Conservation (phyloP, 192 early-diverging fungal species). For the Backusella luteola region DNA sequence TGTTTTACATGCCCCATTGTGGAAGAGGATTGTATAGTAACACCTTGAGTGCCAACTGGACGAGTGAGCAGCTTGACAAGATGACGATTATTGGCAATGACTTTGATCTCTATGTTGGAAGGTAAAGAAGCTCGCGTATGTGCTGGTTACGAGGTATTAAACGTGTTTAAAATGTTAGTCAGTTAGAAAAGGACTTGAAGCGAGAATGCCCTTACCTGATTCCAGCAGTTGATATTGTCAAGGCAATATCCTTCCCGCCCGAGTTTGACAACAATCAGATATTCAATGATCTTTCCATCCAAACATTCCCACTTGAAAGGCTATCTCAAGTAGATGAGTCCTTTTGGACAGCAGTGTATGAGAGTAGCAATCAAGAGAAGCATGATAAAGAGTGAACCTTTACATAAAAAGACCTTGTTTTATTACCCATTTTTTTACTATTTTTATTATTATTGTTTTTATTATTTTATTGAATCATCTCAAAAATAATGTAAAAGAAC, state of each 20-base stretch:
- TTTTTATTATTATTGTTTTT: not conserved
- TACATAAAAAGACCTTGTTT: not conserved
- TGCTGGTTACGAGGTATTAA: too few species aligned
- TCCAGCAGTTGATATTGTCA: conserved; percentile 19
- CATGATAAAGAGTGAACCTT: not conserved
- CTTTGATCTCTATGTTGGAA: conserved; percentile 35
- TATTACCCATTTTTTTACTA: not conserved
- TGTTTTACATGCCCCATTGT: conserved; percentile 46
- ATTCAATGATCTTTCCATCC: conserved; percentile 38
- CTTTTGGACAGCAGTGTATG: conserved; percentile 13
- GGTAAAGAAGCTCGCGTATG: conserved; percentile 1
- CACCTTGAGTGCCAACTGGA: conserved; percentile 34
- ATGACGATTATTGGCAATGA: conserved; percentile 31
- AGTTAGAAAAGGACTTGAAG: conserved; percentile 26
- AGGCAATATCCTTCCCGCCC: conserved; percentile 21
- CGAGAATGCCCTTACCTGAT: conserved; percentile 35
- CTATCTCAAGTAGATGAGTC: conserved; percentile 3
- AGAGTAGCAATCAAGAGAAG: not conserved
- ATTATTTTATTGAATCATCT: too few species aligned
- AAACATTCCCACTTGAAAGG: conserved; percentile 20
- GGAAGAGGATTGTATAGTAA: conserved; percentile 32
- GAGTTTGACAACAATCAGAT: conserved; percentile 38
- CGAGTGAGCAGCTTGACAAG: not conserved
- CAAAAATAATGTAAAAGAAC: not conserved
- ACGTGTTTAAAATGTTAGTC: not conserved